A percentile compares a stretch with the other conserved stretches of the same genome.
These are phyloP conservation scores for Teratosphaeria viscida DNA, from an alignment of 2,329 filamentous ascomycete genomes.

Conservation along the genomic window DNA sequence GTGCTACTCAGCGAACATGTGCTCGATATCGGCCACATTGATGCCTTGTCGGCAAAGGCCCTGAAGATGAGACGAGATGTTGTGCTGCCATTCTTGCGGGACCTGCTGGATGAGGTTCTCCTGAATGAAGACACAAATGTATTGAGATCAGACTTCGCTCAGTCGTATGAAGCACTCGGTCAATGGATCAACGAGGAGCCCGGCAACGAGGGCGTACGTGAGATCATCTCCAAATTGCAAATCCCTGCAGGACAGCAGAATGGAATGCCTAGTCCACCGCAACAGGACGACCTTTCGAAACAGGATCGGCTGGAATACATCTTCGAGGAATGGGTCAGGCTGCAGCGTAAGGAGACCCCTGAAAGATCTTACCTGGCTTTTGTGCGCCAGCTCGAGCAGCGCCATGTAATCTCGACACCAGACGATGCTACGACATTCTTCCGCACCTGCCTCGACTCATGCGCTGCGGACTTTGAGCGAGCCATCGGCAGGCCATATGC, in stretches of 20 bases:
- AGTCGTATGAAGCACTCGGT: conserved; percentile 71
- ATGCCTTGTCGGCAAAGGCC: conserved; percentile 59
- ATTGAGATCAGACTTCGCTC: conserved; percentile 75
- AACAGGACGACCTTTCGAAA: conserved; percentile 39
- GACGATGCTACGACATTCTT: conserved; percentile 74
- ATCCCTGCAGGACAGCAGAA: conserved; percentile 47
- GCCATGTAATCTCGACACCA: conserved; percentile 59
- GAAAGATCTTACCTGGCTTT: conserved; percentile 66
- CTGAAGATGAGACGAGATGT: conserved; percentile 59
- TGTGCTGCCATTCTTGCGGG: conserved; percentile 69
- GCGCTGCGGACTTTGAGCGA: conserved; percentile 68
- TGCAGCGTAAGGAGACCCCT: conserved; percentile 66
- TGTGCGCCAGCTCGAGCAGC: conserved; percentile 62
- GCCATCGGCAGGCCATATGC: conserved; percentile 50
- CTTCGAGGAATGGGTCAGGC: conserved; percentile 87
- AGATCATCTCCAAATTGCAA: conserved; percentile 58
- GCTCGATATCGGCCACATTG: conserved; percentile 49
- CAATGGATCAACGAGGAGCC: conserved; percentile 70
- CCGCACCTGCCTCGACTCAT: conserved; percentile 68
- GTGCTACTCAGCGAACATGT: conserved; percentile 50
- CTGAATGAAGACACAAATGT: conserved; percentile 68
- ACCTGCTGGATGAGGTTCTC: conserved; percentile 66
- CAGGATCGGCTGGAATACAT: conserved; percentile 86
- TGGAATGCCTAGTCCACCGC: conserved; percentile 46
- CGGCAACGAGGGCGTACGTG: conserved; percentile 52